These are phyloP conservation scores for Tetrahymena elliotti DNA, from an alignment of 73 alveolate species.

Conservation along the genomic window DNA sequence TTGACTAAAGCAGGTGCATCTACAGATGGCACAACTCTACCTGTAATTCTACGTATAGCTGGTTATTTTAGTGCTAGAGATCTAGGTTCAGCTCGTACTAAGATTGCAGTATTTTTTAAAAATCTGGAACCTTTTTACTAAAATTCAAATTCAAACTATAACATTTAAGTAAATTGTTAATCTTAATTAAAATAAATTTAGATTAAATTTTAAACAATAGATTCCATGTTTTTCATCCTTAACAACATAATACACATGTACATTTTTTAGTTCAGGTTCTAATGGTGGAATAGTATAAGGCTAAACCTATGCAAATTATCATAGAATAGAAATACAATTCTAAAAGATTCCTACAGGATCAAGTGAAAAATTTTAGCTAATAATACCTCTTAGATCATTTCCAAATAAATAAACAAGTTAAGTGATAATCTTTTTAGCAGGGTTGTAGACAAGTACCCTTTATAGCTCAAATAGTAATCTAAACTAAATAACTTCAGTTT, in stretches of 20 bases:
- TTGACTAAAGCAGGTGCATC: not conserved
- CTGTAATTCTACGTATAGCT: slow-evolving; percentile 4
- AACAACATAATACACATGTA: slow-evolving; percentile 6
- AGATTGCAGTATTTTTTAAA: slow-evolving; percentile 11
- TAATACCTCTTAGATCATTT: slow-evolving; percentile 18
- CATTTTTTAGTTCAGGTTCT: slow-evolving; percentile 5
- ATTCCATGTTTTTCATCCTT: slow-evolving; percentile 10
- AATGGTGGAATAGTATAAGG: slow-evolving; percentile 4
- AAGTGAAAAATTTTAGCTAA: slow-evolving; percentile 20
- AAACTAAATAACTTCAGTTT: not conserved
- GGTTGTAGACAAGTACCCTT: not conserved
- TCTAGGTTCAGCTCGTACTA: slow-evolving; percentile 13
- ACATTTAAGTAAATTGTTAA: not conserved
- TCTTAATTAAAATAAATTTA: not conserved
- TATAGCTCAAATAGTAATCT: not conserved
- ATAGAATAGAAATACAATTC: slow-evolving; percentile 19
- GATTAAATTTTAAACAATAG: not conserved
- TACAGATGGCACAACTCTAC: slow-evolving; percentile 1
- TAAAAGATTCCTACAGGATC: slow-evolving; percentile 3
- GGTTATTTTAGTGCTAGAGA: slow-evolving; percentile 21
- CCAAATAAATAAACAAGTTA: not conserved
- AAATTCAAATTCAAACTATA: not conserved
- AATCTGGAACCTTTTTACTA: slow-evolving; percentile 15
- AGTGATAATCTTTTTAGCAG: slow-evolving; percentile 1
- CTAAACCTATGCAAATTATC: slow-evolving; percentile 10